These are phyloP conservation scores for Thyridium curvatum DNA, from an alignment of 2,329 filamentous ascomycete species.

Conservation along the genomic window DNA sequence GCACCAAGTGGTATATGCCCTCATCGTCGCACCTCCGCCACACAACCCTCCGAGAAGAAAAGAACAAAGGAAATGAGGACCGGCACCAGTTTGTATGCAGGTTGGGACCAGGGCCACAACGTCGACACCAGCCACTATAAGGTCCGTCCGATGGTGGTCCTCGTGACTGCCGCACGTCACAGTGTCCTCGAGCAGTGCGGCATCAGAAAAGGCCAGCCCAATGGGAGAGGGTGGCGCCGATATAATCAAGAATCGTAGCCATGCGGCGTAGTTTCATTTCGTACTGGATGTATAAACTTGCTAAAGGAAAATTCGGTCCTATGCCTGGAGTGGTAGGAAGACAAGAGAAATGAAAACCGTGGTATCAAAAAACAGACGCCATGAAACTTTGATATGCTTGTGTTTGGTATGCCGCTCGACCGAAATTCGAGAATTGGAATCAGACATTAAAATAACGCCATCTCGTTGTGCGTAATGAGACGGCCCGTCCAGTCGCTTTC, in stretches of 20 bases:
- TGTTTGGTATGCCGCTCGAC: slow-evolving; percentile 1
- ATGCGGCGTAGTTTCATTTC: neutral
- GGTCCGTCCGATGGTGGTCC: too few relatives aligned
- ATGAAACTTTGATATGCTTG: slow-evolving; percentile 6
- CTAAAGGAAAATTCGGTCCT: too few relatives aligned
- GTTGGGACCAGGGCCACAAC: too few relatives aligned
- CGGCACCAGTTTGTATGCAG: too few relatives aligned
- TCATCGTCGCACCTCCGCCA: too few relatives aligned
- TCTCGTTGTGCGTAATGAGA: slow-evolving; percentile 1
- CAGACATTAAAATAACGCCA: slow-evolving; percentile 2
- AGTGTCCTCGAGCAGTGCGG: neutral
- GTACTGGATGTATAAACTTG: neutral
- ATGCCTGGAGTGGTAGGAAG: too few relatives aligned
- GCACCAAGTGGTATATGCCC: too few relatives aligned
- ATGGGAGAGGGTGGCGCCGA: too few relatives aligned
- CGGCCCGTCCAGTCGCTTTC: slow-evolving; percentile 17
- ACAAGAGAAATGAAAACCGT: slow-evolving; percentile 5
- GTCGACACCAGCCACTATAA: too few relatives aligned
- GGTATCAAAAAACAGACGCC: slow-evolving; percentile 11
- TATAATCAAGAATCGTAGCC: slow-evolving; percentile 1
- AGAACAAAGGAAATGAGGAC: too few relatives aligned
- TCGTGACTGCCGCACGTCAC: too few relatives aligned
- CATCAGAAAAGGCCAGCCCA: neutral
- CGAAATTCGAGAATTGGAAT: neutral
- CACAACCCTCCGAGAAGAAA: too few relatives aligned